Evolutionary conservation across 78 protist species (phyloP).

Genomic region (Bigelowiella natans): DNA sequence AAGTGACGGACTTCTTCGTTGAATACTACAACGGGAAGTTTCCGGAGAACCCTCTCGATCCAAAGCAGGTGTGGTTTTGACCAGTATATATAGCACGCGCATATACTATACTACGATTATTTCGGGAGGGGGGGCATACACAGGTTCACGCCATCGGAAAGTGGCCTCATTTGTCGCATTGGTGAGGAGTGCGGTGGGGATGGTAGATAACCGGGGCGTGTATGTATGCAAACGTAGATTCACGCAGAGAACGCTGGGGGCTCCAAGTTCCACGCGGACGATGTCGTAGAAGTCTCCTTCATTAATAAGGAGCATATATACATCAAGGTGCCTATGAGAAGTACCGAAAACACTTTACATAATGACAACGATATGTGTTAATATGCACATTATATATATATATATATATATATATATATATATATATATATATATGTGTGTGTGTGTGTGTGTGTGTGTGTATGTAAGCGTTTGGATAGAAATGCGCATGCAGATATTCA

Average conservation of each 20-base stretch:
- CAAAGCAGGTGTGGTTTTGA: not conserved
- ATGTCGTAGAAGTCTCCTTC: not conserved
- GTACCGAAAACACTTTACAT: too few relatives aligned
- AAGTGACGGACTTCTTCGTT: not conserved
- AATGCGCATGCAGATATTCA: too few relatives aligned
- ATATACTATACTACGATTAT: not conserved
- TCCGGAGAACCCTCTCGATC: not conserved
- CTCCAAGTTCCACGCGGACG: not conserved
- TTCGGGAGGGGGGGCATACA: not conserved
- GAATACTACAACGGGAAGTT: not conserved
- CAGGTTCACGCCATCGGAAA: too few relatives aligned
- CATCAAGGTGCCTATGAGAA: not conserved
- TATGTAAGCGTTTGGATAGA: too few relatives aligned
- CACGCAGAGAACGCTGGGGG: not conserved
- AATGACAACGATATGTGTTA: too few relatives aligned
- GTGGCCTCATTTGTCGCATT: too few relatives aligned
- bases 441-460: too few relatives aligned
- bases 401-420: not conserved
- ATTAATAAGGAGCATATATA: not conserved
- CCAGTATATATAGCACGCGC: not conserved
- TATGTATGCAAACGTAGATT: not conserved
- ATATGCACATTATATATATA: not conserved
- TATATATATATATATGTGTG: not conserved
- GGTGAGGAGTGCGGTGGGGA: too few relatives aligned
- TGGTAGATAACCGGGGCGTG: not conserved